Evolutionary conservation across 1,139 yeast species (phyloP).

Genomic region (Petasospora fabianii): DNA sequence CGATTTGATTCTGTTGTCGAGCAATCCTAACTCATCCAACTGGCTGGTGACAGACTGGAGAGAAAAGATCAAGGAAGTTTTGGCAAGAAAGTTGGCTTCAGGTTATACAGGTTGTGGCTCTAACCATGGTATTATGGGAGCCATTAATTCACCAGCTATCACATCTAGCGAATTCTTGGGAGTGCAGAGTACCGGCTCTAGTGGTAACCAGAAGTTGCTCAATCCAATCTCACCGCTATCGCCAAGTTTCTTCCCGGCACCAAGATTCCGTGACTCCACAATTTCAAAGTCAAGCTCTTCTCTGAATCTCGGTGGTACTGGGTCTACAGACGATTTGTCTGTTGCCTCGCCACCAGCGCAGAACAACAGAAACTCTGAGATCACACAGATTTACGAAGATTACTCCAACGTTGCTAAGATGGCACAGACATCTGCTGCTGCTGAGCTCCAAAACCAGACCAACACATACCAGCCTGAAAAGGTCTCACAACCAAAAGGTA

Average conservation of each 20-base stretch:
- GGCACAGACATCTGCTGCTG: constrained; percentile 4
- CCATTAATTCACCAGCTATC: constrained; percentile 43
- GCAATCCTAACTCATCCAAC: constrained; percentile 31
- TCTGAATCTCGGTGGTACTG: constrained; percentile 14
- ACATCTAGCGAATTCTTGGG: constrained; percentile 32
- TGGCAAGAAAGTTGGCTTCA: constrained; percentile 58
- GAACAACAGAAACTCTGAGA: constrained; percentile 24
- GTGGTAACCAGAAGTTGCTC: constrained; percentile 9
- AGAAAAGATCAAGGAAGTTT: constrained; percentile 53
- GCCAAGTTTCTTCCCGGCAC: constrained; percentile 26
- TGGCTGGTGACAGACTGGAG: constrained; percentile 80
- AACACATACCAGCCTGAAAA: neutral
- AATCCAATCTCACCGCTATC: constrained; percentile 30
- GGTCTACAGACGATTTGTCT: constrained; percentile 12
- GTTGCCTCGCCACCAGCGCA: constrained; percentile 17
- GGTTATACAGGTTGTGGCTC: constrained; percentile 90
- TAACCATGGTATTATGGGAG: constrained; percentile 57
- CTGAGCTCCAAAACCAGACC: neutral
- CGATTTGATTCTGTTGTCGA: constrained; percentile 46
- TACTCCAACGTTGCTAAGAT: constrained; percentile 24
- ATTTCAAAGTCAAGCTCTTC: constrained; percentile 22
- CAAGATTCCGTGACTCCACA: constrained; percentile 24
- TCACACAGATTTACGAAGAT: constrained; percentile 28
- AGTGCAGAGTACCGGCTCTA: constrained; percentile 8
- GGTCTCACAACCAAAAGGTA: constrained; percentile 9